Base-by-base conservation (phyloP, 768 basidiomycete species). In the Boletus reticulatus region DNA sequence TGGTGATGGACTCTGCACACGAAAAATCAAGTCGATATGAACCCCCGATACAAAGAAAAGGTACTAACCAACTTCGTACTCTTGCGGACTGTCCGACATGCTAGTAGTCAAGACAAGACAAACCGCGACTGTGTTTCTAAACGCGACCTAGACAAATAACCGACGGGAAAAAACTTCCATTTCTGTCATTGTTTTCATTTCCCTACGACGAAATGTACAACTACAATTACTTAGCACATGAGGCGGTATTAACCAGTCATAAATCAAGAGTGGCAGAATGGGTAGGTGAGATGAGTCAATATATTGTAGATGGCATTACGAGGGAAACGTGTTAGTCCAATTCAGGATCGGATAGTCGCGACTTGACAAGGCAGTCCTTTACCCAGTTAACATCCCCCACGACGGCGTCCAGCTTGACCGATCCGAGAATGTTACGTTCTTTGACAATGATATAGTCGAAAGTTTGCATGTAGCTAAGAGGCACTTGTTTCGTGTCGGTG, bases 361-460 rank as follows among this genome's bases (percentile, higher is more conserved):
- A 84, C 16, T 86, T 79, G 56, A 89, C 79, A 31, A 93, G 72
- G 63, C 88, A 87, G 45, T 89, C 81, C 69, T 93, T 94, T 39
- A 93, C 81, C 89, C 89, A 93, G 17, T 70, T 64, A 72, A 89
- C 82, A 55, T 78, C 72, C 16, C 85, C 84, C 39, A 72, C 72
- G 17, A 72, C 75, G 22, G 64, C 75, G 32, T 45, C 52, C 59
- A 57, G 31, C 58, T 59, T 47, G 68, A 71, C 37, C 73, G 72
- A 13, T 69, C 64, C 47, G 57, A 66, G 56, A 29, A 50, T 19
- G 17, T 20, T 36, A 36, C 36, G 53, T 32, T 87, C 83, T 58
- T 82, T 81, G 56, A 85, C 77, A 50, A 94, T 76, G 39, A 91
- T 70, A 56, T 84, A 85, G 64, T 88, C 80, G 67, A 83, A 91